These are phyloP conservation scores for Tothia fuscella DNA, from an alignment of 2,329 filamentous ascomycete genomes.

Conservation along the genomic window DNA sequence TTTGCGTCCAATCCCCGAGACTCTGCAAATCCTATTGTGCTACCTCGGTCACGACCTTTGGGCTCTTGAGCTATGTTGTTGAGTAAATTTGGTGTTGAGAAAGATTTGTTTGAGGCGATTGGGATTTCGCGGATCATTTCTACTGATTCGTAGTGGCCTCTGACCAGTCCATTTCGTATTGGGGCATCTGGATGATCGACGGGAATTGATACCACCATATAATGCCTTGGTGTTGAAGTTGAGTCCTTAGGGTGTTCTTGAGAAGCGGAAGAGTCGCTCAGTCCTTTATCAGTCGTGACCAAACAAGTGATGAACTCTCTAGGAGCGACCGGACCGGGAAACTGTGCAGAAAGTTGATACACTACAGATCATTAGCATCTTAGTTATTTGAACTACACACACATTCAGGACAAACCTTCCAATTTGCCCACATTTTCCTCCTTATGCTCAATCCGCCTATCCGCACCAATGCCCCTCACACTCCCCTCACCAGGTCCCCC, in stretches of 20 bases:
- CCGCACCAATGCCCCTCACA: constrained; percentile 76
- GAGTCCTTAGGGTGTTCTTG: constrained; percentile 14
- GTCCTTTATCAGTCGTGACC: constrained; percentile 49
- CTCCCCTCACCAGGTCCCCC: constrained; percentile 59
- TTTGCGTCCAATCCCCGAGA: constrained; percentile 26
- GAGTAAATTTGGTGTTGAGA: constrained; percentile 20
- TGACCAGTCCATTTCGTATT: constrained; percentile 58
- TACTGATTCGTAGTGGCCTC: constrained; percentile 81
- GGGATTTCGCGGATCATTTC: constrained; percentile 82
- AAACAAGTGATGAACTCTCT: constrained; percentile 78
- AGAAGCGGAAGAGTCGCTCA: constrained; percentile 32
- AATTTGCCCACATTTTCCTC: constrained; percentile 48
- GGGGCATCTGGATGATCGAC: constrained; percentile 65
- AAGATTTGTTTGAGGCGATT: constrained; percentile 29
- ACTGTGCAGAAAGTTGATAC: constrained; percentile 77
- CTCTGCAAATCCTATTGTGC: constrained; percentile 31
- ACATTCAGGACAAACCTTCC: constrained; percentile 38
- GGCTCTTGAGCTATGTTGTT: constrained; percentile 14
- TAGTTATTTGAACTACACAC: too few species aligned
- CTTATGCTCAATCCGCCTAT: constrained; percentile 59
- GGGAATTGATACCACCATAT: constrained; percentile 79
- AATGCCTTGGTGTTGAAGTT: constrained; percentile 50
- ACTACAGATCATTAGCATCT: constrained; percentile 37
- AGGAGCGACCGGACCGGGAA: constrained; percentile 77
- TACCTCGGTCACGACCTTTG: constrained; percentile 23